phyloP scores from a whole-genome alignment of 2,329 filamentous ascomycete species.

The Cladophialophora exuberans region DNA sequence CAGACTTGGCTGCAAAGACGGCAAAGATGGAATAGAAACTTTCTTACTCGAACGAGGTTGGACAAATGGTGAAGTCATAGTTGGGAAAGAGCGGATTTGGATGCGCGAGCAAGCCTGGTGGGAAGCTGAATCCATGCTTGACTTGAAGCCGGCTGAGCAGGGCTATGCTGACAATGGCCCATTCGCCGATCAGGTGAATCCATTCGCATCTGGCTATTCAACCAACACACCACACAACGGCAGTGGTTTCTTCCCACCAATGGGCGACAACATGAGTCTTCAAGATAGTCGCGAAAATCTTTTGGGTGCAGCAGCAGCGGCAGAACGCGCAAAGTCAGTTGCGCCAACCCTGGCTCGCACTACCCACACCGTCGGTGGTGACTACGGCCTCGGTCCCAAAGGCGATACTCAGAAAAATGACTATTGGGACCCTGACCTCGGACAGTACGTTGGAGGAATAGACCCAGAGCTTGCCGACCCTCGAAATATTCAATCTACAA shows the following conservation, averaged over 20 bases:
- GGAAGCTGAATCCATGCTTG: slow-evolving; percentile 96
- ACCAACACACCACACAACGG: slow-evolving; percentile 58
- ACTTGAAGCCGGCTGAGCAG: slow-evolving; percentile 71
- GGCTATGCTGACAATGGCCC: slow-evolving; percentile 30
- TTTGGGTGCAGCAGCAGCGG: slow-evolving; percentile 57
- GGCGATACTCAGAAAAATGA: slow-evolving; percentile 77
- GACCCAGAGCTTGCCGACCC: slow-evolving; percentile 79
- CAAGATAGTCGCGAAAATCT: slow-evolving; percentile 71
- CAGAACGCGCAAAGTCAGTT: slow-evolving; percentile 54
- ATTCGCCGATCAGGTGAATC: slow-evolving; percentile 41
- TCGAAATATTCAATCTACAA: slow-evolving; percentile 73
- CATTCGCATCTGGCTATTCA: slow-evolving; percentile 72
- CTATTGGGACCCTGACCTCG: slow-evolving; percentile 71
- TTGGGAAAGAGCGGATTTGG: slow-evolving; percentile 92
- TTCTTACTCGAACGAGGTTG: slow-evolving; percentile 95
- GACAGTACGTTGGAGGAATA: slow-evolving; percentile 67
- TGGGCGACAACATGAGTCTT: slow-evolving; percentile 63
- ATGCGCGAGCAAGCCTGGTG: slow-evolving; percentile 94
- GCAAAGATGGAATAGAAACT: slow-evolving; percentile 87
- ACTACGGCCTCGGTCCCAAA: slow-evolving; percentile 87
- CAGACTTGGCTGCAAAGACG: slow-evolving; percentile 82
- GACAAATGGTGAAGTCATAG: slow-evolving; percentile 95
- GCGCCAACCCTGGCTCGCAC: slow-evolving; percentile 66
- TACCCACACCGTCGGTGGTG: slow-evolving; percentile 64
- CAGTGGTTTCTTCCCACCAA: slow-evolving; percentile 67